Evolutionary conservation across 108 stramenopile genomes (phyloP).

Genomic region (Cyclotella atomus): DNA sequence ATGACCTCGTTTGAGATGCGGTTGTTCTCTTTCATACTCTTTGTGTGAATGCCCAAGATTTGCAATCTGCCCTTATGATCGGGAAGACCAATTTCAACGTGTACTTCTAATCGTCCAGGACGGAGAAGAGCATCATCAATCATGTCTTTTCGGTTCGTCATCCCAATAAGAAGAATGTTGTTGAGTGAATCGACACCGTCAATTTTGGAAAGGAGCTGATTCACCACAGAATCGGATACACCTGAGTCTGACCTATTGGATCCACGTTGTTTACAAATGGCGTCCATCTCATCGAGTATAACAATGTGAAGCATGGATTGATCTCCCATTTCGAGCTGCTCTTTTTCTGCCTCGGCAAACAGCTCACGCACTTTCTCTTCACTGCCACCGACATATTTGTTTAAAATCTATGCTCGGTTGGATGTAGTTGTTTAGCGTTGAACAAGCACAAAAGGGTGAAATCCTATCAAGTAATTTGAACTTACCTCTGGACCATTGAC

Average conservation of each 20-base stretch:
- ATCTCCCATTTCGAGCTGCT: conserved; percentile 93
- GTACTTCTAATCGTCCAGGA: conserved; percentile 97
- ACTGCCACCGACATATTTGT: conserved; percentile 96
- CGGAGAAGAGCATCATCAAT: conserved; percentile 98
- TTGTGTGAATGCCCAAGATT: conserved; percentile 96
- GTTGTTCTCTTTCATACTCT: conserved; percentile 86
- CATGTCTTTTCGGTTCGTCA: conserved; percentile 99
- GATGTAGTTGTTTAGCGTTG: no score
- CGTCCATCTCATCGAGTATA: conserved; percentile 99
- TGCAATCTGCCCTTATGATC: conserved; percentile 93
- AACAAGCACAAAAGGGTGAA: no score
- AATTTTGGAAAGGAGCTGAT: conserved; percentile 98
- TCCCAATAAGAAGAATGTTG: conserved; percentile 98
- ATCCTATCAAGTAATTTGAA: no score
- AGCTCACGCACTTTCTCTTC: conserved; percentile 98
- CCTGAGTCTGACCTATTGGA: conserved; percentile 92
- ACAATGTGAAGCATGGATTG: conserved; percentile 97
- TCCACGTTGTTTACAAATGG: conserved; percentile 97
- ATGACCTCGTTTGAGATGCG: conserved; percentile 87
- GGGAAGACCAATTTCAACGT: conserved; percentile 98
- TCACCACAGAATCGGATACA: conserved; percentile 98
- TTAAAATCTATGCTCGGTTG: no score
- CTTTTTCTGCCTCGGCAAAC: conserved; percentile 94
- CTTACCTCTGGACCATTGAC: conserved; percentile 99
- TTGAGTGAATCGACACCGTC: conserved; percentile 99